phyloP scores from a whole-genome alignment of 768 basidiomycete genomes.

The Saitozyma podzolica region DNA sequence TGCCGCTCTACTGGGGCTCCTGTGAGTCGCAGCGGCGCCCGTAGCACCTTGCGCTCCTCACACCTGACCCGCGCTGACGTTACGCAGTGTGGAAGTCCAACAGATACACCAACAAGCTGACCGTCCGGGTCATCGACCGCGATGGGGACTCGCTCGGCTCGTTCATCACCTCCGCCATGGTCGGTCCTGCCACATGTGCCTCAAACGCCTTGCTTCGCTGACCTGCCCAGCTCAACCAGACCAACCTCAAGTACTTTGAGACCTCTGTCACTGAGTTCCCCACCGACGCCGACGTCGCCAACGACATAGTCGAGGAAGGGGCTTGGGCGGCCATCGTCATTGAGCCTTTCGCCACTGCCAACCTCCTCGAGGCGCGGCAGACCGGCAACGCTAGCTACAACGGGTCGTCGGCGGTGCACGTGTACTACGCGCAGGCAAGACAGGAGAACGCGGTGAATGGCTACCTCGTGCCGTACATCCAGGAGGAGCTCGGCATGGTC shows the following conservation, averaged over 20 bases:
- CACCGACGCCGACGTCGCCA: constrained; percentile 45
- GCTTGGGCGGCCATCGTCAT: constrained; percentile 58
- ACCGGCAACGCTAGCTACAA: constrained; percentile 55
- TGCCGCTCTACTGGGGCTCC: constrained; percentile 54
- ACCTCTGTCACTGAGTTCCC: constrained; percentile 36
- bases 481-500: constrained; percentile 24
- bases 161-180: constrained; percentile 45
- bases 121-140: constrained; percentile 55
- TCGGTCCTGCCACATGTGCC: constrained; percentile 16
- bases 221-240: constrained; percentile 19
- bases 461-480: constrained; percentile 55
- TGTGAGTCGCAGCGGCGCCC: no score
- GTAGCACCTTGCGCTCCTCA: no score
- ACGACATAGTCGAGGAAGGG: constrained; percentile 53
- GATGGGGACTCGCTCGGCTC: constrained; percentile 53
- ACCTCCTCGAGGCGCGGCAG: constrained; percentile 50
- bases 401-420: constrained; percentile 50
- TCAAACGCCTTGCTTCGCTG: background rate
- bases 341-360: constrained; percentile 52
- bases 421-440: constrained; percentile 57
- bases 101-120: constrained; percentile 52
- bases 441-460: constrained; percentile 56
- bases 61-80: no score
- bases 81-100: constrained; percentile 48
- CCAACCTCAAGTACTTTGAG: constrained; percentile 44